Evolutionary conservation across 148 eudicot genomes (phyloP), one percentile per base, ranked within the genome.

Genomic region (Fallopia convolvulus): DNA sequence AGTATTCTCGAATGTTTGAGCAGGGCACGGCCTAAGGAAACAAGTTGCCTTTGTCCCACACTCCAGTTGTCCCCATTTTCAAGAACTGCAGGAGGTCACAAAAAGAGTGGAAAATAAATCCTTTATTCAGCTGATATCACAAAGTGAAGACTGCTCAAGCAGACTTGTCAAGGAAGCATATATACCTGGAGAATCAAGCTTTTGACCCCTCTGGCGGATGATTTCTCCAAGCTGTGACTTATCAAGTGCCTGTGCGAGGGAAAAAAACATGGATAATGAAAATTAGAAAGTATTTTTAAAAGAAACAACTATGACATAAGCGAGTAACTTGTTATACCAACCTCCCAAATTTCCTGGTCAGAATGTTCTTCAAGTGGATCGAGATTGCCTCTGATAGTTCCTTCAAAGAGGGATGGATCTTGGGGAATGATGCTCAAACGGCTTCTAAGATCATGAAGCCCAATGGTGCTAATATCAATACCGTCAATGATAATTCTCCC

Each of bases 31-130:
- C 99, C 99, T 66, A 95, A 81, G 60, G 97, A 89, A 81, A 95
- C 97, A 76, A 95, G 98, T 84, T 95, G 99, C 39, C 99, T 77
- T 83, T 95, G 99, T 20, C 99, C 99, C 76, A 95, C 90, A 80
- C 99, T 95, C 99, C 99, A 95, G 76, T 95, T 95, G 42, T 95
- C 99, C 74, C 99, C 99, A 82, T 89, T 89, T 84, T 95, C 99
- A 75, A 92, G 83, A 82, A 95, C 99, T 95, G 79, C 68, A 26
- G 42, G 40, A 14, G 47, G 1, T 44, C 47, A 6, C 40, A 68
- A 33, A 39, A 68, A 36, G 39, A 17, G 46, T 32, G 33, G 33
- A 13, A 17, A 65, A 82, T 3, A 26, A 55, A 17, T 30, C 18
- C 8, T 70, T 58, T 49, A 60, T 26, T 49, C 26, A 70, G 11